These are phyloP conservation scores for Linderniella brevidens DNA, from an alignment of 257 asterid species.

Conservation along the genomic window DNA sequence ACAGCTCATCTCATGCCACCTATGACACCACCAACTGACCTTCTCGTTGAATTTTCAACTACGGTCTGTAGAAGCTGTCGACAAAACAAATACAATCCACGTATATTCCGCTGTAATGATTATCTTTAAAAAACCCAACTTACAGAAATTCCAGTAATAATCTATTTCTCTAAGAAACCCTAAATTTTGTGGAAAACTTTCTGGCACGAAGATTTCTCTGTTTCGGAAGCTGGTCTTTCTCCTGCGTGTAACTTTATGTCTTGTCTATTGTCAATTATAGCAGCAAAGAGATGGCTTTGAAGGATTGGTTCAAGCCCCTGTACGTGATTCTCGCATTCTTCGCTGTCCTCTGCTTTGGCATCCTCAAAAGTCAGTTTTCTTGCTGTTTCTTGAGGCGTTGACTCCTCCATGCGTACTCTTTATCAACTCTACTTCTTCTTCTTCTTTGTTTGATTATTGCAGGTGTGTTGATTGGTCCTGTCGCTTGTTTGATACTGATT, in stretches of 20 bases:
- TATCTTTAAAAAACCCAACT: no score
- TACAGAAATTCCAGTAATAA: no score
- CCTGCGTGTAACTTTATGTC: not conserved
- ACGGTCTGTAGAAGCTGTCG: no score
- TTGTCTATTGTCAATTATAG: no score
- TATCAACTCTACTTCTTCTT: not conserved
- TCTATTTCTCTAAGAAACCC: no score
- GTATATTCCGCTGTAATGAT: no score
- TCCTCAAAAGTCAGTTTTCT: slow-evolving; percentile 48
- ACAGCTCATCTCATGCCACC: not conserved
- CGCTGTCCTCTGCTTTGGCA: slow-evolving; percentile 56
- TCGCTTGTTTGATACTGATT: slow-evolving; percentile 55
- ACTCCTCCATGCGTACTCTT: slow-evolving; percentile 9
- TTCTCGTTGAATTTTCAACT: not conserved
- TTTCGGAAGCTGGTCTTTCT: not conserved
- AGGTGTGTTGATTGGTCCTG: slow-evolving; percentile 79
- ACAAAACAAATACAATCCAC: no score
- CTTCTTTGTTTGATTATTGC: slow-evolving; percentile 12
- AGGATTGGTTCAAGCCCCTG: slow-evolving; percentile 28
- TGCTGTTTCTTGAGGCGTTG: not conserved
- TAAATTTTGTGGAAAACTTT: no score
- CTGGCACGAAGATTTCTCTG: not conserved
- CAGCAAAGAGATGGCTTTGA: slow-evolving; percentile 27
- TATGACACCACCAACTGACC: not conserved
- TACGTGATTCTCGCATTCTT: slow-evolving; percentile 58